Percentiles rank a stretch among this genome's conserved stretches.
Conservation (phyloP, 2,329 filamentous ascomycete genomes). For the Trichoderma sp. region DNA sequence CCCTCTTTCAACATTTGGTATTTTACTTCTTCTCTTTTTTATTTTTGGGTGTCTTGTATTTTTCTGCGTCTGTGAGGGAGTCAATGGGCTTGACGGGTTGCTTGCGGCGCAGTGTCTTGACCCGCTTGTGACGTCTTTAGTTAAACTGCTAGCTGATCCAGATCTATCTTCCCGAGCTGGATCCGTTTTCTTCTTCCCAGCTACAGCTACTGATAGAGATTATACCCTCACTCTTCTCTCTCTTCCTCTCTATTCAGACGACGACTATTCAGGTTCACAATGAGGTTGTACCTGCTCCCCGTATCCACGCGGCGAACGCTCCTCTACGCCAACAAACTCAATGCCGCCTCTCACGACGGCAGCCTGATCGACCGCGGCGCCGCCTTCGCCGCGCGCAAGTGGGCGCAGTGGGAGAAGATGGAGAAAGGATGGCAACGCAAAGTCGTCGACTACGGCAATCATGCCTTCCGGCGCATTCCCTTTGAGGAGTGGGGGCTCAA, state of each 20-base stretch:
- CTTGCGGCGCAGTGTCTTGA: slow-evolving; percentile 1
- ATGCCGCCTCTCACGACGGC: slow-evolving; percentile 44
- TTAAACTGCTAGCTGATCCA: not conserved
- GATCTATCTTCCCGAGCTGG: not conserved
- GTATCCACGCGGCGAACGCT: slow-evolving; percentile 88
- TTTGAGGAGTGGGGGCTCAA: slow-evolving; percentile 98
- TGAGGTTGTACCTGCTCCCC: slow-evolving; percentile 92
- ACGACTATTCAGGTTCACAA: slow-evolving; percentile 41
- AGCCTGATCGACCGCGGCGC: slow-evolving; percentile 67
- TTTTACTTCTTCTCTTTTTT: not conserved
- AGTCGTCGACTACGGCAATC: slow-evolving; percentile 83
- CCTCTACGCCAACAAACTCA: slow-evolving; percentile 82
- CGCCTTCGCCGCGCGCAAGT: slow-evolving; percentile 69
- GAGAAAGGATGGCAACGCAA: slow-evolving; percentile 84
- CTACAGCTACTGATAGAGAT: not conserved
- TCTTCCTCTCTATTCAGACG: not conserved
- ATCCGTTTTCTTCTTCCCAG: not conserved
- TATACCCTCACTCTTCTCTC: not conserved
- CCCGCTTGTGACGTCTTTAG: slow-evolving; percentile 6
- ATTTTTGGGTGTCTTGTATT: not conserved
- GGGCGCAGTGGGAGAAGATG: slow-evolving; percentile 84
- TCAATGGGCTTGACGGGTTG: not conserved
- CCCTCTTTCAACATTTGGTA: not conserved
- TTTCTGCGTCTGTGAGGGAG: not conserved
- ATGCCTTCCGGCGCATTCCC: slow-evolving; percentile 79